Evolutionary conservation across 2,329 filamentous ascomycete genomes (phyloP).

Genomic region (Leptographium lundbergii): DNA sequence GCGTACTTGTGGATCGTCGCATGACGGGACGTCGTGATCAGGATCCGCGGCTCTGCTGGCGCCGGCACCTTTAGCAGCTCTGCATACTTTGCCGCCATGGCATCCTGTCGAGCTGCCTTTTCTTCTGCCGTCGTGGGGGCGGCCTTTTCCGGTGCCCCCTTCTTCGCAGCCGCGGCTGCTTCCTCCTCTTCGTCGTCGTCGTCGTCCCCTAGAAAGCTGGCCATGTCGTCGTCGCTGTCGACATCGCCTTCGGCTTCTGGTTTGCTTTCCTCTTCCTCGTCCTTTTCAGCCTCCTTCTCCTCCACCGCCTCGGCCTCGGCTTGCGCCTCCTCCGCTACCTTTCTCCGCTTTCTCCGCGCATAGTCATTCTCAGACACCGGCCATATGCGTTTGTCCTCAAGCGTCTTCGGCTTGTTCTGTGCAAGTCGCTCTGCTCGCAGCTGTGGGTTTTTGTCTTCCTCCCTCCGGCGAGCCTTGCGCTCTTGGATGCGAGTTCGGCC

Average conservation of each 20-base stretch:
- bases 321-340: slow-evolving; percentile 29
- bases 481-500: slow-evolving; percentile 58
- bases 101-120: slow-evolving; percentile 47
- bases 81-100: slow-evolving; percentile 47
- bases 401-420: slow-evolving; percentile 65
- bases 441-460: slow-evolving; percentile 72
- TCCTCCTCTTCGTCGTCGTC: slow-evolving; percentile 22
- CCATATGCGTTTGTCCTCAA: slow-evolving; percentile 85
- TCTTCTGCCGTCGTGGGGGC: slow-evolving; percentile 6
- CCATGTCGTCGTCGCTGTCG: slow-evolving; percentile 28
- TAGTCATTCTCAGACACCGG: slow-evolving; percentile 57
- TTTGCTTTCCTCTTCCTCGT: slow-evolving; percentile 32
- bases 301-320: slow-evolving; percentile 32
- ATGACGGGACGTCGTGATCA: slow-evolving; percentile 85
- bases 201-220: slow-evolving; percentile 19
- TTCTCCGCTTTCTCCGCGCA: slow-evolving; percentile 44
- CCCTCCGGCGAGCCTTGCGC: slow-evolving; percentile 66
- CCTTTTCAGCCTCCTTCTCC: slow-evolving; percentile 29
- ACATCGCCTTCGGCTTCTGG: slow-evolving; percentile 30
- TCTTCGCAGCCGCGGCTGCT: slow-evolving; percentile 16
- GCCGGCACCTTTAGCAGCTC: slow-evolving; percentile 47
- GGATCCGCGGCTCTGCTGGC: slow-evolving; percentile 34
- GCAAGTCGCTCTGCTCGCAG: slow-evolving; percentile 61
- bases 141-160: slow-evolving; percentile 19
- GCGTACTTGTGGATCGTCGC: slow-evolving; percentile 79